Conservation (phyloP, 2,329 filamentous ascomycete genomes). For the Zasmidium citrigriseum region DNA sequence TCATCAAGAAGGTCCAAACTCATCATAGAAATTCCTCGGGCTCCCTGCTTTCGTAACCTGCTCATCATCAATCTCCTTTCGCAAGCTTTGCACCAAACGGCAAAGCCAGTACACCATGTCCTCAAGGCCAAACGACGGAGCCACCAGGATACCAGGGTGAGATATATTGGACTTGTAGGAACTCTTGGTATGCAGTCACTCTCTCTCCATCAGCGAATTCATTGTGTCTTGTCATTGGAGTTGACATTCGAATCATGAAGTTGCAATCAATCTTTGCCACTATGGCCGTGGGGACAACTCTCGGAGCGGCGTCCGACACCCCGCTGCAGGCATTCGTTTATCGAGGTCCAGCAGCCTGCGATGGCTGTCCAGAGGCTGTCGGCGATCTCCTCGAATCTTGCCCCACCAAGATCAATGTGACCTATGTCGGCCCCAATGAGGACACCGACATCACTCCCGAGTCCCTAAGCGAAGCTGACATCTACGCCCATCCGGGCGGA, state of each 20-base stretch:
- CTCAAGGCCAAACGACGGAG: not conserved
- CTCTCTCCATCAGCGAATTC: not conserved
- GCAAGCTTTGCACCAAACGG: not conserved
- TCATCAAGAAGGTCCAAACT: not conserved
- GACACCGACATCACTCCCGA: constrained; percentile 16
- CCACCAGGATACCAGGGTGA: no score
- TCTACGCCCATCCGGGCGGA: constrained; percentile 25
- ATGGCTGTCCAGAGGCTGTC: constrained; percentile 21
- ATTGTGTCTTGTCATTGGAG: no score
- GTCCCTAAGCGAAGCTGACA: constrained; percentile 12
- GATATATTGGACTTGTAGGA: not conserved
- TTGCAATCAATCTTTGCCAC: not conserved
- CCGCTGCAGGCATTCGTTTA: constrained; percentile 20
- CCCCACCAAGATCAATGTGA: constrained; percentile 17
- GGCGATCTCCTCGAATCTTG: constrained; percentile 16
- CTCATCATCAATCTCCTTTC: not conserved
- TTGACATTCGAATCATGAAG: not conserved
- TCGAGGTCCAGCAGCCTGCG: constrained; percentile 17
- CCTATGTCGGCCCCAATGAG: constrained; percentile 22
- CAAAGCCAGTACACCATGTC: not conserved
- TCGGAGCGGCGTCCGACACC: not conserved
- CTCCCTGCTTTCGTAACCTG: not conserved
- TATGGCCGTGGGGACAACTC: not conserved
- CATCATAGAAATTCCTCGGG: not conserved
- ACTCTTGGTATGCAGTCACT: not conserved